Percentiles rank a stretch among this genome's conserved stretches.
These are phyloP conservation scores for Anthoceros angustus DNA, from an alignment of 225 moss, liverwort and hornwort genomes.

Conservation along the genomic window DNA sequence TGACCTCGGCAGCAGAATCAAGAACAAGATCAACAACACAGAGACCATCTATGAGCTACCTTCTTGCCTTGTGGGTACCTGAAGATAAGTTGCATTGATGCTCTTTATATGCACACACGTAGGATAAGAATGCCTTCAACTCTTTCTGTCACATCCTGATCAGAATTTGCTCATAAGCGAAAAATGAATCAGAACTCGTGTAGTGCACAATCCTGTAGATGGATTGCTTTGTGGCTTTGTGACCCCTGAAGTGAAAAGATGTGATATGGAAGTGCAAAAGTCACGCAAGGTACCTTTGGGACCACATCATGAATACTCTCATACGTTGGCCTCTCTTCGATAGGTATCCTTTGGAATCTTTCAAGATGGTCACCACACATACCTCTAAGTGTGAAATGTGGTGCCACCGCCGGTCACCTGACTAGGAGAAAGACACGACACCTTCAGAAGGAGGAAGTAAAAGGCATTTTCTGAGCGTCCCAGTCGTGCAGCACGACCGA, in stretches of 20 bases:
- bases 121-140: conserved; percentile 84
- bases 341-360: conserved; percentile 71
- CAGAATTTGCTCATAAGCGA: conserved; percentile 68
- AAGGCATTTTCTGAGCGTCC: conserved; percentile 91
- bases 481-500: conserved; percentile 98
- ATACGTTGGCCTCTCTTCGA: conserved; percentile 43
- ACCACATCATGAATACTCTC: conserved; percentile 38
- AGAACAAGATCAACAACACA: background rate
- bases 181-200: background rate
- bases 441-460: conserved; percentile 82
- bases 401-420: too few species aligned
- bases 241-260: too few species aligned
- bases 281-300: too few species aligned
- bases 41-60: background rate
- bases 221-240: too few species aligned
- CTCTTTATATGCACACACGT: conserved; percentile 95
- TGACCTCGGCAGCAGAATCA: background rate
- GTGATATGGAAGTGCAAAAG: too few species aligned
- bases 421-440: conserved; percentile 3
- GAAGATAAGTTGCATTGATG: conserved; percentile 95
- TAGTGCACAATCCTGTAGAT: conserved; percentile 9
- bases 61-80: conserved; percentile 40
- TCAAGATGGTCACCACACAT: too few species aligned
- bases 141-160: conserved; percentile 89
- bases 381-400: too few species aligned